phyloP scores from a whole-genome alignment of 306 rosid genomes.

The barrel medic (Medicago truncatula) region DNA sequence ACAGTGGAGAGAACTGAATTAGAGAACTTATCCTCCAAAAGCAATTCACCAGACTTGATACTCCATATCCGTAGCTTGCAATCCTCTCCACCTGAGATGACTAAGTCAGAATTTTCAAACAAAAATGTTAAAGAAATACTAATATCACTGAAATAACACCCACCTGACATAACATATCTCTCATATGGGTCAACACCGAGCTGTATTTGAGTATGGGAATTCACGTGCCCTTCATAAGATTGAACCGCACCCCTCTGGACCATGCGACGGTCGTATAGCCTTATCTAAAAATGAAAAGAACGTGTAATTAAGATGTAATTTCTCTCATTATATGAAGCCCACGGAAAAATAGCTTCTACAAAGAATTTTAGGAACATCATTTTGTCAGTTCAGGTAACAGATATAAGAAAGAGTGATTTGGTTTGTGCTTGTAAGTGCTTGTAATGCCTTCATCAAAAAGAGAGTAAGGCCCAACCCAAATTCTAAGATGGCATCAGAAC shows the following conservation, averaged over 20 bases:
- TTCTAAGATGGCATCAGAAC: too few relatives aligned
- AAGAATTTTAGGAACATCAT: conserved; percentile 19
- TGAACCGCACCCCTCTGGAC: conserved; percentile 84
- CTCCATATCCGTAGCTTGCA: conserved; percentile 81
- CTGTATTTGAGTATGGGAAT: conserved; percentile 73
- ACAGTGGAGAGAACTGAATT: conserved; percentile 65
- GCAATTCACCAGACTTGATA: conserved; percentile 84
- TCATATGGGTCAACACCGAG: conserved; percentile 85
- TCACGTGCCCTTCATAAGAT: conserved; percentile 79
- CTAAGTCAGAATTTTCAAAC: conserved; percentile 21
- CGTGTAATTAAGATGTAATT: conserved; percentile 27
- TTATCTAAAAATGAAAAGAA: conserved; percentile 56
- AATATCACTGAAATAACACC: conserved; percentile 35
- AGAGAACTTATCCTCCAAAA: conserved; percentile 81
- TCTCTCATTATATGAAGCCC: neutral
- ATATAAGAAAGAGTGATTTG: too few relatives aligned
- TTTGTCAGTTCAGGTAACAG: conserved; percentile 13
- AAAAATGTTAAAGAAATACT: conserved; percentile 28
- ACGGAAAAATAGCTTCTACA: conserved; percentile 24
- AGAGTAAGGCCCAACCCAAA: too few relatives aligned
- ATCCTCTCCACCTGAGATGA: conserved; percentile 85
- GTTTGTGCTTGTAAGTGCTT: too few relatives aligned
- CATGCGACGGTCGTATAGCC: conserved; percentile 81
- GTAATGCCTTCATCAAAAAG: too few relatives aligned
- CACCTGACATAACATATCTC: conserved; percentile 82